Evolutionary conservation across 2,329 filamentous ascomycete species (phyloP), one percentile per base, ranked within the genome.

Genomic region (Aspergillus novofumigatus): DNA sequence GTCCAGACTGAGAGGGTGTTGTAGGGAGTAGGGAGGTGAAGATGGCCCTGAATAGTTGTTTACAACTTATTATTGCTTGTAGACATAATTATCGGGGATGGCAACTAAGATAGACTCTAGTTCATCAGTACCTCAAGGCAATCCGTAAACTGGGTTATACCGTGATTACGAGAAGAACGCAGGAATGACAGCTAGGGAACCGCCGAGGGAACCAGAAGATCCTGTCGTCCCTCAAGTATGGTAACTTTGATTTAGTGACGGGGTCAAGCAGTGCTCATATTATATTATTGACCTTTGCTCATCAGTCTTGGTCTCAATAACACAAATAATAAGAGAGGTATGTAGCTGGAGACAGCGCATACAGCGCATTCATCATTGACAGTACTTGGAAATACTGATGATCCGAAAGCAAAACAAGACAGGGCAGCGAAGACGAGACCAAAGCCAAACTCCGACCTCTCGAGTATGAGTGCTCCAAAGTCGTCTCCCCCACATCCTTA

Each of bases 221-320:
- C 56, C 56, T 52, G 26, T 49, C 32, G 52, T 50, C 52, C 54
- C 54, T 59, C 56, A 57, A 59, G 53, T 62, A 53, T 61, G 60
- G 62, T 62, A 62, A 59, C 49, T 62, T 55, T 59, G 54, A 41
- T 50, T 54, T 57, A 62, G 57, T 52, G 58, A 56, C 57, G 56
- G 56, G 53, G 54, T 59, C 57, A 49, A 54, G 50, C 29, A 44
- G 35, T 54, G 23, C 47, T 50, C 20, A n/a, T 14, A 32, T 14
- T 14, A 14, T 14, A 32, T 32, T 32, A 32, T 21, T 21, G 41
- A 20, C 41, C 41, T 21, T n/a, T 8, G 41, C 41, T 44, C 41
- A n/a, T 52, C 52, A 48, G 50, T 21, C 26, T 32, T 21, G 17
- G 41, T 44, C 14, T n/a, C 20, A 4, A 11, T 29, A 4, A 11